Evolutionary conservation across 2,329 filamentous ascomycete species (phyloP), one percentile per base, ranked within the genome.

Genomic region (Fusarium redolens): DNA sequence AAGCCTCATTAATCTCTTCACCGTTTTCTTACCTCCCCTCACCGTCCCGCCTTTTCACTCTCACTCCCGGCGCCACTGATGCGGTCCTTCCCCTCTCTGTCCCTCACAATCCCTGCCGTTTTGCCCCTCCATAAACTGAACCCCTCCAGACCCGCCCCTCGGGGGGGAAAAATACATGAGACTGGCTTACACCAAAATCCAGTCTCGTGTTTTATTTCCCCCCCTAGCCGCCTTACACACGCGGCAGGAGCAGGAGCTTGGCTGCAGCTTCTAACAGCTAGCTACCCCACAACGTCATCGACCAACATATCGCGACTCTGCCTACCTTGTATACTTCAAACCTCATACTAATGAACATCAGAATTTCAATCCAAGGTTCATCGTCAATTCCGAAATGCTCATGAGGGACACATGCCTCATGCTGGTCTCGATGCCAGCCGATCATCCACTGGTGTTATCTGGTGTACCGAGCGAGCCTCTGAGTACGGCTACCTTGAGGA

Each of bases 361-460:
- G 94, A 97, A 85, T 87, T 91, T 74, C 90, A 89, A 78, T 97
- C 94, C 78, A 92, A 93, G 81, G 92, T 95, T 79, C 95, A 98
- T 83, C 90, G 92, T 72, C 93, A 97, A 81, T 97, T 98, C 85
- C 93, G 95, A 77, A 90, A 91, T 80, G 93, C 94, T 73, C 95
- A 97, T 83, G 94, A 96, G 82, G 95, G 95, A 66, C 95, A 97
- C 85, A 91, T 93, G 80, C 92, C 94, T 52, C 95, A 98, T 82
- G 94, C 95, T 68, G 96, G 95, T 77, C 92, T 98, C 74, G 95
- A 98, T 79, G 92, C 94, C 61, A 93, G 91, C 69, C 91, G 95
- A 82, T 93, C 94, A 48, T 97, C 93, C 20, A 98, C 96, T 18
- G 96, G 96, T 83, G 96, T 98, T 7, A 93, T 98, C 72, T 98